phyloP scores from a whole-genome alignment of 306 rosid genomes.

The Cercis canadensis region DNA sequence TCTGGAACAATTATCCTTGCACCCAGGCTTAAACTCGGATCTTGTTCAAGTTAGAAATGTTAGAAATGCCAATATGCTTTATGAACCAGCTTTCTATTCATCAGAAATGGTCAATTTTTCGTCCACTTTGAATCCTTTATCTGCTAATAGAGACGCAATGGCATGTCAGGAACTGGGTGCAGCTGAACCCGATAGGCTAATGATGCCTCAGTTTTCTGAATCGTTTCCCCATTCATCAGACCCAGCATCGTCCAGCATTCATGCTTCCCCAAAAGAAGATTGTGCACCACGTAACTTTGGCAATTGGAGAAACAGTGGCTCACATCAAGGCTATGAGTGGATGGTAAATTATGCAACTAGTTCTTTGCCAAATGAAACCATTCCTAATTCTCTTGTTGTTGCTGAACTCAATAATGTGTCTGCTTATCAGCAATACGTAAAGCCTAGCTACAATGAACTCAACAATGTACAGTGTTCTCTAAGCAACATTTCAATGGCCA shows the following conservation, averaged over 20 bases:
- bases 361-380: slow-evolving; percentile 32
- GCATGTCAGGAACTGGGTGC: slow-evolving; percentile 37
- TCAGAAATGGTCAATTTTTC: slow-evolving; percentile 56
- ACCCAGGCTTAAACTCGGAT: slow-evolving; percentile 48
- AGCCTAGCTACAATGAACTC: slow-evolving; percentile 40
- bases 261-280: slow-evolving; percentile 39
- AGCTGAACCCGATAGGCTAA: slow-evolving; percentile 36
- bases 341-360: slow-evolving; percentile 46
- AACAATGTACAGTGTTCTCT: slow-evolving; percentile 26
- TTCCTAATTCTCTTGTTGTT: slow-evolving; percentile 28
- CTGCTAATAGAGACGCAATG: slow-evolving; percentile 36
- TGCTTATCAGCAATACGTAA: slow-evolving; percentile 33
- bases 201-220: slow-evolving; percentile 28
- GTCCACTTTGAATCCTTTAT: slow-evolving; percentile 31
- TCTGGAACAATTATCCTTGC: slow-evolving; percentile 40
- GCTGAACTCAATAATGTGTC: slow-evolving; percentile 39
- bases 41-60: slow-evolving; percentile 60
- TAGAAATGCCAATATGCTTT: slow-evolving; percentile 61
- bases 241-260: slow-evolving; percentile 8
- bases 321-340: slow-evolving; percentile 62
- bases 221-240: slow-evolving; percentile 36
- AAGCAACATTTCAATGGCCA: slow-evolving; percentile 25
- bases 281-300: slow-evolving; percentile 41
- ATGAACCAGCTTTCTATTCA: slow-evolving; percentile 50
- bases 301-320: slow-evolving; percentile 44